Evolutionary conservation across 257 asterid species (phyloP), one percentile per base, ranked within the genome.

Genomic region (Asclepias syriaca): DNA sequence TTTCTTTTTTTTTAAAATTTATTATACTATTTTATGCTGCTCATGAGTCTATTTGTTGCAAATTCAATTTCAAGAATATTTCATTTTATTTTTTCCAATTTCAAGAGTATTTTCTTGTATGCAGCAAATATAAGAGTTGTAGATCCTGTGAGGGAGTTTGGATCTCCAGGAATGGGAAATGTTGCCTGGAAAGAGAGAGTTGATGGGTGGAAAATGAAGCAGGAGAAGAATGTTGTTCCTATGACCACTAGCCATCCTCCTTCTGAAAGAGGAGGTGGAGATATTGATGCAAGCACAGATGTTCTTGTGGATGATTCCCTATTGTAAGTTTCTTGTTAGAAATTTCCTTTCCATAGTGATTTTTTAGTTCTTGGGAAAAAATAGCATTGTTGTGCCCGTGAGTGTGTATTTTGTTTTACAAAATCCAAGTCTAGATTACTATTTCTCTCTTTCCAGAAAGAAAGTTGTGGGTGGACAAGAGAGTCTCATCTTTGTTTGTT

Each of bases 111-210:
- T 68, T 61, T 29, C 58, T 75, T 55, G 37, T 79, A 72, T 80
- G 77, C 97, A 95, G 98, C 99, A 66, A 81, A 81, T 72, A 71
- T 81, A 69, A 86, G 97, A 79, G 89, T 87, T 77, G 98, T 93
- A 70, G 98, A 93, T 81, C 97, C 98, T 45, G 90, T 84, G 63
- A 85, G 93, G 89, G 97, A 87, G 75, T 93, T 88, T 75, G 99
- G 97, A 51, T 92, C 98, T 68, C 86, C 92, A 66, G 98, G 99
- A 77, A 53, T 87, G 72, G 99, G 99, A 68, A 95, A 92, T 85
- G 98, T 95, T 82, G 98, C 99, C 75, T 95, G 99, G 98, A 95
- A 92, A 84, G 98, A 95, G 79, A 91, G 99, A 86, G 98, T 93
- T 46, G 97, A 90, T 78, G 99, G 98, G 83, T 95, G 99, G 99